These are phyloP conservation scores for Aphanomyces cochlioides DNA, from an alignment of 352 stramenopile genomes.

Conservation along the genomic window DNA sequence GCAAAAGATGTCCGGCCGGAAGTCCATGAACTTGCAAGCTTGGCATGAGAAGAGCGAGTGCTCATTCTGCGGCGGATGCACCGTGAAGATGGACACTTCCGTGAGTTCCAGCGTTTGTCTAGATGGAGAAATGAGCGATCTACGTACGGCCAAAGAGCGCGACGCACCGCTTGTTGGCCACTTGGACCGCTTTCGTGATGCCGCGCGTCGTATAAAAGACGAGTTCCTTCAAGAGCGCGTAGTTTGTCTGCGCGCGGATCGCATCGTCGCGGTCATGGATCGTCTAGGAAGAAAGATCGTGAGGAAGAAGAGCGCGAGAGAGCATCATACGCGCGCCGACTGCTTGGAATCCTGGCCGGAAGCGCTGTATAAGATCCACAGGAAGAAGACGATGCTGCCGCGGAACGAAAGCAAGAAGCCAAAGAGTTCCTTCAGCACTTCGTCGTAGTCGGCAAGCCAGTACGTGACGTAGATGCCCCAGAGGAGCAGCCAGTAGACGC, in stretches of 20 bases:
- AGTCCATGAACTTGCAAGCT: constrained; percentile 65
- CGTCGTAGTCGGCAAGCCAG: constrained; percentile 43
- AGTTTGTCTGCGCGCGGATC: constrained; percentile 70
- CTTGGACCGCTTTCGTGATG: constrained; percentile 55
- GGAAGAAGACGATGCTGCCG: constrained; percentile 60
- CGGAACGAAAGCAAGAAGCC: constrained; percentile 68
- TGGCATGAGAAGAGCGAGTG: constrained; percentile 39
- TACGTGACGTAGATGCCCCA: constrained; percentile 66
- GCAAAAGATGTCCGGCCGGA: constrained; percentile 47
- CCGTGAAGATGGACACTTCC: constrained; percentile 41
- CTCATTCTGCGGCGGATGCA: constrained; percentile 38
- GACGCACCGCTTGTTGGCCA: constrained; percentile 31
- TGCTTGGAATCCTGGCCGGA: constrained; percentile 16
- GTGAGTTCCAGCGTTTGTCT: constrained; percentile 25
- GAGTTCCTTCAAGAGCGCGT: constrained; percentile 68
- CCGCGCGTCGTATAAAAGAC: constrained; percentile 75
- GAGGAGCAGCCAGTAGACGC: constrained; percentile 60
- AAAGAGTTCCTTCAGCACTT: constrained; percentile 53
- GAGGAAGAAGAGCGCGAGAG: not conserved
- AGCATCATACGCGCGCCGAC: not conserved
- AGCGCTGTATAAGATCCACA: constrained; percentile 67
- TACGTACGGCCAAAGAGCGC: too few species aligned
- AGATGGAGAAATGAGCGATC: not conserved
- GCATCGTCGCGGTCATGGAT: constrained; percentile 56
- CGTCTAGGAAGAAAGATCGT: not conserved